These are phyloP conservation scores for Byssochlamys sp. DNA, from an alignment of 2,329 filamentous ascomycete species.

Conservation along the genomic window DNA sequence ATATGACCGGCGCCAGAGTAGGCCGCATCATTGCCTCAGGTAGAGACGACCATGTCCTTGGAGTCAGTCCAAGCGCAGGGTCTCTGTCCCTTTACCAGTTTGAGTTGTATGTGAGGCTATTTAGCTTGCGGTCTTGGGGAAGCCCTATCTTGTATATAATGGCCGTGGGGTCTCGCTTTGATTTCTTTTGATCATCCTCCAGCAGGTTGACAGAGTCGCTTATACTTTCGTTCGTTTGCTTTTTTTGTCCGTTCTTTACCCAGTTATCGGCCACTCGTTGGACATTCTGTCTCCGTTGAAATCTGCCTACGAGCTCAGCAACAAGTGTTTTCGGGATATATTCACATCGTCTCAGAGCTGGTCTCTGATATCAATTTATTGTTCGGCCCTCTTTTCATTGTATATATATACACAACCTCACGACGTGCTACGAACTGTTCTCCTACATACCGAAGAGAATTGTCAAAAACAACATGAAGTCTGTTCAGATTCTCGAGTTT, in stretches of 20 bases:
- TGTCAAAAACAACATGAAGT: neutral
- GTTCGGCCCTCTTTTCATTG: neutral
- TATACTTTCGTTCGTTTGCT: conserved; percentile 1
- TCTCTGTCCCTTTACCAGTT: neutral
- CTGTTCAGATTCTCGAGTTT: conserved; percentile 1
- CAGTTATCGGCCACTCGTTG: neutral
- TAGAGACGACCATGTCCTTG: neutral
- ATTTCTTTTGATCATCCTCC: neutral
- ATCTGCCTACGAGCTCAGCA: neutral
- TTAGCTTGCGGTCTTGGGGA: neutral
- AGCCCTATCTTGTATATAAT: neutral
- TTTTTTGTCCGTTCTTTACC: neutral
- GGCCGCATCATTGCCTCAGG: neutral
- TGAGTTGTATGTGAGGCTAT: conserved; percentile 2
- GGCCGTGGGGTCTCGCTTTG: neutral
- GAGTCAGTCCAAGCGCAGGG: neutral
- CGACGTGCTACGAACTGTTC: neutral
- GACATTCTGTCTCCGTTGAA: neutral
- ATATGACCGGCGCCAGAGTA: neutral
- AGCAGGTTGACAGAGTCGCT: neutral
- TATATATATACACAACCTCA: neutral
- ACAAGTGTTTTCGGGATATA: neutral
- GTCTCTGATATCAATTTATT: neutral
- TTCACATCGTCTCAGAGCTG: neutral
- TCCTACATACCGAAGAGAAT: neutral